Evolutionary conservation across 345 rosid genomes (phyloP), one percentile per base, ranked within the genome.

Genomic region (Gossypium raimondii): DNA sequence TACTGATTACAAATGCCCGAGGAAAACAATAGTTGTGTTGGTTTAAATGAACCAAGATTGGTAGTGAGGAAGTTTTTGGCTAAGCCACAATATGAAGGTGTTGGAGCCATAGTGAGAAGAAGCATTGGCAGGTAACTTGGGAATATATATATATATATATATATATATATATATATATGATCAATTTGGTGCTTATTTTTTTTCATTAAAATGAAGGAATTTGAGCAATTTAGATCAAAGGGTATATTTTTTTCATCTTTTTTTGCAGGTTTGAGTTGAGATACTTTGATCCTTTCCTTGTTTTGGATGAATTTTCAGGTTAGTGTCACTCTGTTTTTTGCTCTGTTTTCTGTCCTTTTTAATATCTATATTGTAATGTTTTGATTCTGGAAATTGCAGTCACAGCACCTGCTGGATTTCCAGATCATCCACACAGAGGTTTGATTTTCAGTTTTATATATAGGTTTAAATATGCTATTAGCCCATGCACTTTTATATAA

Each of bases 341-440:
- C 81, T 80, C 67, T 77, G 44, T 69, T 73, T 58, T 51, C 58
- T 55, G 6, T 53, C 6, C 4, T 4, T 0, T 34, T 34, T 34
- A 34, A 34, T 34, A 34, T 34, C 29, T 16, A 20, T 50, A 7
- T 41, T 9, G 9, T 11, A 61, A 9, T 2, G 4, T 62, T 24
- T 59, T 60, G 24, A 38, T 76, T 63, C 60, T 73, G 72, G 52
- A 10, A 56, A 5, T 68, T 85, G 18, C 90, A 92, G 98, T 87
- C 50, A 85, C 93, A 58, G 89, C 94, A 50, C 97, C 97, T 41
- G 86, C 94, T 67, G 98, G 98, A 64, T 93, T 93, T 79, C 97
- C 96, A 52, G 98, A 93, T 83, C 98, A 93, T 82, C 98, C 97
- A 56, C 98, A 93, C 25, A 89, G 96, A 93, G 98, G 98, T 91